Conservation (phyloP, 2,329 filamentous ascomycete species). For the Pseudopithomyces chartarum region DNA sequence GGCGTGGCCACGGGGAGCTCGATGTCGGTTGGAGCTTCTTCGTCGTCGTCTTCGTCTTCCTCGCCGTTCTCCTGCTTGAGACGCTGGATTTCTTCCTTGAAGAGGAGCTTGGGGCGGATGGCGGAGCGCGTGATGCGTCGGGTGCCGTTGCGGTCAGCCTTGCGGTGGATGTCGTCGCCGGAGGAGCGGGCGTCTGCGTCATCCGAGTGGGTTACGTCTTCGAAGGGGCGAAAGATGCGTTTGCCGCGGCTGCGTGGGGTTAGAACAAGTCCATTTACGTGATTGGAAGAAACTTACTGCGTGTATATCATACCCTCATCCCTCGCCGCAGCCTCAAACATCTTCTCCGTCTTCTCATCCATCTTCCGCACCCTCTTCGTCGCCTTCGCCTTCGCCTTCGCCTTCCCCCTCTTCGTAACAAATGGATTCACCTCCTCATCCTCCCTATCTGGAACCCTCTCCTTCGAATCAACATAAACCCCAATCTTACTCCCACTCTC, state of each 20-base stretch:
- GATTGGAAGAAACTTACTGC: constrained; percentile 67
- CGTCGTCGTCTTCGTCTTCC: constrained; percentile 57
- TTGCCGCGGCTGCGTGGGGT: constrained; percentile 70
- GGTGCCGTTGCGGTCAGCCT: constrained; percentile 45
- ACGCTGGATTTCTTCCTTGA: constrained; percentile 60
- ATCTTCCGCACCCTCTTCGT: constrained; percentile 57
- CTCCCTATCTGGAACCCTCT: constrained; percentile 72
- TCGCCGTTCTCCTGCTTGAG: constrained; percentile 46
- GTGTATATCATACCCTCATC: constrained; percentile 76
- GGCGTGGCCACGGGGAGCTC: constrained; percentile 43
- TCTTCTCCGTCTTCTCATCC: constrained; percentile 62
- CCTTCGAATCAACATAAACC: constrained; percentile 81
- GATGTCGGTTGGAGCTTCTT: constrained; percentile 63
- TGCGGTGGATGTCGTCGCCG: constrained; percentile 47
- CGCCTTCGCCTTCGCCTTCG: constrained; percentile 54
- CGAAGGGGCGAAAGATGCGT: constrained; percentile 75
- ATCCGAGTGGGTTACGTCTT: constrained; percentile 44
- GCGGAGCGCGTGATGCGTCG: constrained; percentile 68
- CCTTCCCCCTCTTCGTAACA: constrained; percentile 56
- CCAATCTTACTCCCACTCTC: constrained; percentile 64
- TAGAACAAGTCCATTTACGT: not conserved
- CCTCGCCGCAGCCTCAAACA: constrained; percentile 67
- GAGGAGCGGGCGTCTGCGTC: constrained; percentile 39
- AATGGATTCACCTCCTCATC: constrained; percentile 74
- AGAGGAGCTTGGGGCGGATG: constrained; percentile 74